Evolutionary conservation across 1,284 basidiomycete genomes (phyloP).

Genomic region (Peniophora sp.): DNA sequence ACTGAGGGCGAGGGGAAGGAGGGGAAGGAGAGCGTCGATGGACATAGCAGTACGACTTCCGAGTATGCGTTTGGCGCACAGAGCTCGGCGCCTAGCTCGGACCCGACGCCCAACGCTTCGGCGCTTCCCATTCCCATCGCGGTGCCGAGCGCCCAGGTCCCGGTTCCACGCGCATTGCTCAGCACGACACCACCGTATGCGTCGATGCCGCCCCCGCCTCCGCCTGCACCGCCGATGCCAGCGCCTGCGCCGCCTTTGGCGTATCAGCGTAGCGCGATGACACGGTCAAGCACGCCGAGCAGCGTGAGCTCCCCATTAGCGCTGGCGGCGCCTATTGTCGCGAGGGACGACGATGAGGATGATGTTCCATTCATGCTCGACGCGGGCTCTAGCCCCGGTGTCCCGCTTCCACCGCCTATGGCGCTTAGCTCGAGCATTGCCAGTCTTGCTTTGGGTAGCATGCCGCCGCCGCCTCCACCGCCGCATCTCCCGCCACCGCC

Average conservation of each 20-base stretch:
- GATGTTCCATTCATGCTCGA: constrained; percentile 44
- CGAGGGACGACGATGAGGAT: constrained; percentile 50
- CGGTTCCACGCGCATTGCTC: neutral
- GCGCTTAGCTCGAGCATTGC: neutral
- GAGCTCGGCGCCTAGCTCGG: constrained; percentile 34
- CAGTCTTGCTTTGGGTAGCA: too few relatives aligned
- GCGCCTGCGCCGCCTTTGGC: constrained; percentile 18
- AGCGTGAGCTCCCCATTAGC: constrained; percentile 79
- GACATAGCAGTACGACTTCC: constrained; percentile 54
- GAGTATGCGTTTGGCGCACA: constrained; percentile 51
- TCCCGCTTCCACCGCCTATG: constrained; percentile 38
- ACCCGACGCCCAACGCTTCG: constrained; percentile 63
- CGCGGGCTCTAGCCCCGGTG: constrained; percentile 18
- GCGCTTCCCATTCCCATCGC: constrained; percentile 45
- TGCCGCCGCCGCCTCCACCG: too few relatives aligned
- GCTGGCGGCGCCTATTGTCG: constrained; percentile 71
- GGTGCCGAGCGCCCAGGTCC: constrained; percentile 14
- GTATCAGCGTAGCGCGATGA: constrained; percentile 39
- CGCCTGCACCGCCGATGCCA: constrained; percentile 14
- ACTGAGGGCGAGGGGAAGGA: constrained; percentile 20
- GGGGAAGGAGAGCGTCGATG: constrained; percentile 31
- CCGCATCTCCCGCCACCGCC: too few relatives aligned
- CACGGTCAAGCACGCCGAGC: constrained; percentile 76
- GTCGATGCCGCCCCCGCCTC: constrained; percentile 10
- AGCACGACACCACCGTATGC: neutral